Base-by-base conservation (phyloP, 1,284 basidiomycete genomes). In the Lignosus rhinocerotis region DNA sequence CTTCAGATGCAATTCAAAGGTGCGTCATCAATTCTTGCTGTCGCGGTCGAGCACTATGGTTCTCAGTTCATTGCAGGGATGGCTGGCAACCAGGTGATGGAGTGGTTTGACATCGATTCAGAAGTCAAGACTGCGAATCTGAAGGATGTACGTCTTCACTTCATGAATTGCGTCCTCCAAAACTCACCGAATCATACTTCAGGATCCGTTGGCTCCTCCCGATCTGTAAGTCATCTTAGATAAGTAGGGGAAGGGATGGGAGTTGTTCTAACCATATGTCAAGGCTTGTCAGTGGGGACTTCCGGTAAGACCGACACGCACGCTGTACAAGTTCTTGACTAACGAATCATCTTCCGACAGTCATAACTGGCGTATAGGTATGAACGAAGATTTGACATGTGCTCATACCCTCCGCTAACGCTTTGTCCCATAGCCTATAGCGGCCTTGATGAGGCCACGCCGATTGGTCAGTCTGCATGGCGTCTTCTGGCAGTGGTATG, bases 61-160 rank as follows among this genome's bases (percentile, higher is more conserved):
- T 12, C 11, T 8, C 43, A 30, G 3, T 39, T 14, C 11, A 3
- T 21, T 16, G 34, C 48, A 81, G 82, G 82, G 17, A 85, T 87
- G 84, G 83, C 84, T 0, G 85, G 85, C 2, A 85, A 85, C 64
- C 84, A 86, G 64, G 85, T 87, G 0, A 65, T 87, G 11, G 84
- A 87, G 62, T 88, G 84, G 84, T 63, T 73, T 9, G 82, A 86
- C 62, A 71, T 88, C 43, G 84, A 86, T 63, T 78, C 79, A 7
- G 85, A 87, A 66, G 81, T 87, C 65, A 86, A 86, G 77, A 85
- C 84, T 2, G 82, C 84, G 33, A 78, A 79, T 31, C 62, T 87
- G 52, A 80, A 85, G 67, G 70, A 79, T 61, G 84, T 85, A 61
- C 67, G 81, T 74, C 31, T n/a, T 25, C 34, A 2, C 32, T 32